phyloP scores from a whole-genome alignment of 1,284 basidiomycete species.

The Rhodotorula glutinis region DNA sequence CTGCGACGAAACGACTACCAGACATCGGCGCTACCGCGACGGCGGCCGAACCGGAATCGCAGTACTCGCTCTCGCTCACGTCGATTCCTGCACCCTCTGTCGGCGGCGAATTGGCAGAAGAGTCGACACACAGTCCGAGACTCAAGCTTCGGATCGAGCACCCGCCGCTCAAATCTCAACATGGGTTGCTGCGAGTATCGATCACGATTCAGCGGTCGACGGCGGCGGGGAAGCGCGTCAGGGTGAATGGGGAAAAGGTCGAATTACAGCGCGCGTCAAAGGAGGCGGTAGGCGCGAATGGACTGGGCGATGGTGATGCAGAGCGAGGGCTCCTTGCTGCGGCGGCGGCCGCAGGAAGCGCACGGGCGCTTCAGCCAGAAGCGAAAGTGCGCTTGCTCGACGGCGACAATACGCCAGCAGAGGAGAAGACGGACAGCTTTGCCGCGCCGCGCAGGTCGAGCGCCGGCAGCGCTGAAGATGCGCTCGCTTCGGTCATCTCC shows the following conservation, averaged over 20 bases:
- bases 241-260: slow-evolving; percentile 78
- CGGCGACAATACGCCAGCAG: too few relatives aligned
- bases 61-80: too few relatives aligned
- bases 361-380: neutral
- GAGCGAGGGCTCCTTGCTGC: too few relatives aligned
- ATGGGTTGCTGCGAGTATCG: slow-evolving; percentile 73
- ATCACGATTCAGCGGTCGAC: slow-evolving; percentile 72
- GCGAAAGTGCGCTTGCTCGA: too few relatives aligned
- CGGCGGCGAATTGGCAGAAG: too few relatives aligned
- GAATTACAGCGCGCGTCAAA: slow-evolving; percentile 60
- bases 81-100: too few relatives aligned
- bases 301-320: neutral
- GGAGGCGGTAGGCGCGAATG: slow-evolving; percentile 59
- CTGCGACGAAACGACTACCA: neutral
- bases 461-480: slow-evolving; percentile 58
- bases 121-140: neutral
- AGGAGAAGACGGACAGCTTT: too few relatives aligned
- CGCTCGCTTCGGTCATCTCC: slow-evolving; percentile 29
- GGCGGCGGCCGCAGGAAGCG: too few relatives aligned
- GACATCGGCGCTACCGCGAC: too few relatives aligned
- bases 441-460: too few relatives aligned
- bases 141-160: slow-evolving; percentile 35
- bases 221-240: slow-evolving; percentile 58
- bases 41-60: too few relatives aligned
- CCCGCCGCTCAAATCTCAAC: slow-evolving; percentile 48